Base-by-base conservation (phyloP, 1,284 basidiomycete genomes). In the Sporisorium sorghi region DNA sequence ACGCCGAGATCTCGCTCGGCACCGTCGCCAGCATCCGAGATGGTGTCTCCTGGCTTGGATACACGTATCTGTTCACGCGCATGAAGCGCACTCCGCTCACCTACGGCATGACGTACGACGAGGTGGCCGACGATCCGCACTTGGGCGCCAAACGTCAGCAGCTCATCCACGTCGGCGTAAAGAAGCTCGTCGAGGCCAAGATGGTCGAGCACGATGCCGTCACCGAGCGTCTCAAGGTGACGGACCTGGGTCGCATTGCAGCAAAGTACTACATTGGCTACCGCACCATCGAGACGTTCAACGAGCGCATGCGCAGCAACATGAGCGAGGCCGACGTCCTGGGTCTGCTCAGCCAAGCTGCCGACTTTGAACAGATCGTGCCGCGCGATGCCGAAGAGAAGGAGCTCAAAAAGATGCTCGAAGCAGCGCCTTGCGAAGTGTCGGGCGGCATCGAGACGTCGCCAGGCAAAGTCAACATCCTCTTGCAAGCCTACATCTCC, bases 311-410 rank as follows among this genome's bases (percentile, higher is more conserved):
- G 85, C 88, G 89, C 58, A 88, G 90, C 1, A 89, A 87, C 65
- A 97, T 99, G 94, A 90, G 91, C 14, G 96, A 99, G 85, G 97
- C 95, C 2, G 95, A 99, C 85, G 89, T 94, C 24, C 88, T 99
- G 50, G 88, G 86, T 7, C 90, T 98, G 89, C 88, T 99, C 39
- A 91, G 93, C 73, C 90, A 89, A 87, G 96, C 94, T 61, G 94
- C 93, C 11, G 97, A 99, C 91, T 99, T 99, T 81, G 90, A 93
- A 66, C 97, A 99, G 87, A 91, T 99, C 52, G 92, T 97, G 87
- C 87, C 94, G 8, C 90, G 97, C 63, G 97, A 98, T 80, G 91
- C 90, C 21, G 97, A 99, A 85, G 86, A 91, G 26, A 88, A 91
- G 63, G 97, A 99, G 84, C 87, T 99, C 10, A 89, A 92, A 69